These are phyloP conservation scores for Casuarina equisetifolia DNA, from an alignment of 306 rosid genomes.

Conservation along the genomic window DNA sequence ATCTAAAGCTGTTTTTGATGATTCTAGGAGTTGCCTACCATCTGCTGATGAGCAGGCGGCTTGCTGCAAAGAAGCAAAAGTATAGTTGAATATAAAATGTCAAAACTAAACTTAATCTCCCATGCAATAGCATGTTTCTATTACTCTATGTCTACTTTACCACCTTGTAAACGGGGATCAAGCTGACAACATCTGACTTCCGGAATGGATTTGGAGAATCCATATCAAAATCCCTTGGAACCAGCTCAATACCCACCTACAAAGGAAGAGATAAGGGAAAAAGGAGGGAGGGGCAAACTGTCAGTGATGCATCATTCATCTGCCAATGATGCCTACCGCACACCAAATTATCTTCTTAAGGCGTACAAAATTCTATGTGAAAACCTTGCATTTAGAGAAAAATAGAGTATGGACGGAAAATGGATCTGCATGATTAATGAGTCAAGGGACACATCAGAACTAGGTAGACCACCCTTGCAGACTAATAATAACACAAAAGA, in stretches of 20 bases:
- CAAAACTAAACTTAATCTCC: conserved; percentile 19
- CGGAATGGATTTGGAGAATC: conserved; percentile 82
- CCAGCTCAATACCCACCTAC: conserved; percentile 94
- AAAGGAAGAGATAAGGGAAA: conserved; percentile 3
- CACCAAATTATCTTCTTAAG: conserved; percentile 3
- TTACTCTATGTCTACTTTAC: conserved; percentile 23
- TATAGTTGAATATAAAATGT: conserved; percentile 26
- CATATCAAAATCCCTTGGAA: conserved; percentile 92
- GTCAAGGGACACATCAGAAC: not conserved
- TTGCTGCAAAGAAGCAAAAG: conserved; percentile 67
- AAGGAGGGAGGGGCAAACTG: conserved; percentile 19
- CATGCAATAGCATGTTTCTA: conserved; percentile 17
- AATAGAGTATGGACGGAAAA: not conserved
- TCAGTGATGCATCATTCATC: conserved; percentile 24
- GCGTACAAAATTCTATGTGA: not conserved
- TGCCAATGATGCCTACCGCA: conserved; percentile 14
- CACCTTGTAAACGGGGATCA: conserved; percentile 97
- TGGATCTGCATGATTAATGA: not conserved
- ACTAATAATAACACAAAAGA: not conserved
- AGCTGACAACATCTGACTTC: conserved; percentile 78
- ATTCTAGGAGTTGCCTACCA: conserved; percentile 96
- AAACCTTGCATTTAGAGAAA: not conserved
- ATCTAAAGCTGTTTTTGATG: conserved; percentile 96
- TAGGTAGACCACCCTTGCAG: not conserved
- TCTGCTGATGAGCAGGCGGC: conserved; percentile 99